These are phyloP conservation scores for Pseudodiploospora longispora DNA, from an alignment of 2,329 filamentous ascomycete species.

Conservation along the genomic window DNA sequence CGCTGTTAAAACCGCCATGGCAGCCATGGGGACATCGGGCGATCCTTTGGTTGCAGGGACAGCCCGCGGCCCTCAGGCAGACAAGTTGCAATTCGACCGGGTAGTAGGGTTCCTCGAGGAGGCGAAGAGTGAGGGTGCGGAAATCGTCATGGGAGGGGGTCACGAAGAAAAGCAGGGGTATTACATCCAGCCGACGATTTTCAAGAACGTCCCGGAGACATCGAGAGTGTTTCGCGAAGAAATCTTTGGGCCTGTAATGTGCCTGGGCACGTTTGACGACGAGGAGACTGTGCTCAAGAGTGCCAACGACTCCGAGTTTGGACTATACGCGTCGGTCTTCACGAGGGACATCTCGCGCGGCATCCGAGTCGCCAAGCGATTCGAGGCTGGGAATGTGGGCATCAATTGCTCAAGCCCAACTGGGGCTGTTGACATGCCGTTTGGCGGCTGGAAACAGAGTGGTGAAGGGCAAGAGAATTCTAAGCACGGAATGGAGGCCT, in stretches of 20 bases:
- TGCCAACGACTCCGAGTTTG: slow-evolving; percentile 41
- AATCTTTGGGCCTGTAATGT: slow-evolving; percentile 56
- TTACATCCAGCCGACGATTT: slow-evolving; percentile 22
- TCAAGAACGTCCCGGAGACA: slow-evolving; percentile 17
- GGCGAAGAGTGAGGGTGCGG: slow-evolving; percentile 32
- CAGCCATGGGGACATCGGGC: slow-evolving; percentile 29
- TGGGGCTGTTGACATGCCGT: too few species aligned
- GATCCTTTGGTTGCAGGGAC: slow-evolving; percentile 25
- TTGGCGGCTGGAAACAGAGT: too few species aligned
- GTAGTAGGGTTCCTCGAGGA: slow-evolving; percentile 40
- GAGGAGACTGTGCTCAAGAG: slow-evolving; percentile 24
- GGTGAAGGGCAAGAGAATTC: too few species aligned
- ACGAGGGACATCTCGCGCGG: slow-evolving; percentile 43
- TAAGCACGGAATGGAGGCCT: too few species aligned
- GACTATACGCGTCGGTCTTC: slow-evolving; percentile 49
- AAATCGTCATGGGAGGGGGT: slow-evolving; percentile 11
- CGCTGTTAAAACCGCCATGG: slow-evolving; percentile 17
- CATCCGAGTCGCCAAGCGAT: slow-evolving; percentile 37
- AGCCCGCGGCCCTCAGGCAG: slow-evolving; percentile 39
- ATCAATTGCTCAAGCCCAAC: slow-evolving; percentile 37
- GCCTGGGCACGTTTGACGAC: slow-evolving; percentile 37
- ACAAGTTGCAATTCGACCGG: slow-evolving; percentile 40
- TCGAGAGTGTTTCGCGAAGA: slow-evolving; percentile 49
- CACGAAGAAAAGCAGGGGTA: slow-evolving; percentile 12
- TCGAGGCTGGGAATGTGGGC: slow-evolving; percentile 54